Percentiles rank a stretch among this genome's conserved stretches.
These are phyloP conservation scores for Mortierella claussenii DNA, from an alignment of 192 early-diverging fungal species.

Conservation along the genomic window DNA sequence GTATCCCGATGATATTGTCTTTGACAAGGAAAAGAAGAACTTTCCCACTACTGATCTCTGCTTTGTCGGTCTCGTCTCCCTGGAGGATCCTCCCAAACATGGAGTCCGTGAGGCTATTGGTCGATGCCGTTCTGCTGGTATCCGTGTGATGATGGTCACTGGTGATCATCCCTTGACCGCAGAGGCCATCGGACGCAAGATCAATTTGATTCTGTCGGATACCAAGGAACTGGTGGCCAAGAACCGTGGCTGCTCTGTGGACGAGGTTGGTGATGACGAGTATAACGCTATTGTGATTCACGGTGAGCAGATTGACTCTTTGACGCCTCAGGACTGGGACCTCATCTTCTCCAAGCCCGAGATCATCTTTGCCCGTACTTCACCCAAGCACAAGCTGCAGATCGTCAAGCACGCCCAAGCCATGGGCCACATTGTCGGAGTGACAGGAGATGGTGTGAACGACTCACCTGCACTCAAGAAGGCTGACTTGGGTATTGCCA, in stretches of 20 bases:
- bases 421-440: conserved; percentile 96
- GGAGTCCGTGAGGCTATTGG: conserved; percentile 99
- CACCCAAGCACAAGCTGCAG: conserved; percentile 96
- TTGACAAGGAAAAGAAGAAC: conserved; percentile 81
- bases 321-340: conserved; percentile 92
- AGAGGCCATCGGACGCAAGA: conserved; percentile 96
- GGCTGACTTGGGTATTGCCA: conserved; percentile 97
- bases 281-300: conserved; percentile 92
- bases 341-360: conserved; percentile 93
- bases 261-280: conserved; percentile 81
- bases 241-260: conserved; percentile 67
- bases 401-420: conserved; percentile 94
- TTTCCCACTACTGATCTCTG: conserved; percentile 73
- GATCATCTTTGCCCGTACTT: conserved; percentile 97
- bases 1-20: conserved; percentile 80
- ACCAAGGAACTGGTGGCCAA: conserved; percentile 83
- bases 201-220: conserved; percentile 92
- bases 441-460: conserved; percentile 98
- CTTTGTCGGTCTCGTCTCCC: conserved; percentile 89
- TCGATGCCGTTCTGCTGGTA: conserved; percentile 89
- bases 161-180: conserved; percentile 97
- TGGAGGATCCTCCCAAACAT: conserved; percentile 98
- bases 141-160: conserved; percentile 99
- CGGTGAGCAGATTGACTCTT: conserved; percentile 85
- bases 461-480: conserved; percentile 97